Evolutionary conservation across 495 filamentous ascomycete genomes (phyloP).

Genomic region (Parathielavia appendiculata): DNA sequence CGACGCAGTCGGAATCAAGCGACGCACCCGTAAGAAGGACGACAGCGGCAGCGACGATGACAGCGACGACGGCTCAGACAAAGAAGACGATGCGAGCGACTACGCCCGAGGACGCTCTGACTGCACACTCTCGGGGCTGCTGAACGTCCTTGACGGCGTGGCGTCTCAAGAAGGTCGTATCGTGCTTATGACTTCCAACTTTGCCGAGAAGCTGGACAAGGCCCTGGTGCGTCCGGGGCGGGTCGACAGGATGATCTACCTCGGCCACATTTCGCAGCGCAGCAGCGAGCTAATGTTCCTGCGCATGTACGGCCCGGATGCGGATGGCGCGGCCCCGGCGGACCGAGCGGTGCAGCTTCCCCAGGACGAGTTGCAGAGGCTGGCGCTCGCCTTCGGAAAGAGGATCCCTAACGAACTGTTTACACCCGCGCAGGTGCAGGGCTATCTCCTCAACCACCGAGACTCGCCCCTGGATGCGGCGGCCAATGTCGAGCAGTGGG

Average conservation of each 20-base stretch:
- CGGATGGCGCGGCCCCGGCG: constrained; percentile 11
- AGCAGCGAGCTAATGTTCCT: constrained; percentile 48
- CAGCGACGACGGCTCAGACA: constrained; percentile 19
- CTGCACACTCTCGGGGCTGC: constrained; percentile 58
- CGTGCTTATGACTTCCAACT: constrained; percentile 72
- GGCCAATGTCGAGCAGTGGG: constrained; percentile 44
- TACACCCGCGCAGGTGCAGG: constrained; percentile 65
- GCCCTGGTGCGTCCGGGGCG: constrained; percentile 65
- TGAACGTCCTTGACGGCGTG: constrained; percentile 71
- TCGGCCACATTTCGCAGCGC: constrained; percentile 45
- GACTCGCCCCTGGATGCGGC: constrained; percentile 49
- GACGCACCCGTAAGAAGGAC: constrained; percentile 24
- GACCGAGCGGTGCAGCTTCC: constrained; percentile 11
- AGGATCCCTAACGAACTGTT: constrained; percentile 51
- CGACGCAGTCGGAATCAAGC: constrained; percentile 53
- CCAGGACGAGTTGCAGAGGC: constrained; percentile 31
- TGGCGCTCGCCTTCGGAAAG: constrained; percentile 48
- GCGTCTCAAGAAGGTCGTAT: constrained; percentile 66
- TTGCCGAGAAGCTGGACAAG: constrained; percentile 58
- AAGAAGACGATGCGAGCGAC: not conserved
- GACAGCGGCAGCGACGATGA: constrained; percentile 24
- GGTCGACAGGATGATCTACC: constrained; percentile 60
- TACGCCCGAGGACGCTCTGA: constrained; percentile 9
- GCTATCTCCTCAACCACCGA: constrained; percentile 53
- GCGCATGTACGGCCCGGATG: constrained; percentile 42